phyloP scores from a whole-genome alignment of 2,329 filamentous ascomycete species.

The Corniculantispora saksenae region DNA sequence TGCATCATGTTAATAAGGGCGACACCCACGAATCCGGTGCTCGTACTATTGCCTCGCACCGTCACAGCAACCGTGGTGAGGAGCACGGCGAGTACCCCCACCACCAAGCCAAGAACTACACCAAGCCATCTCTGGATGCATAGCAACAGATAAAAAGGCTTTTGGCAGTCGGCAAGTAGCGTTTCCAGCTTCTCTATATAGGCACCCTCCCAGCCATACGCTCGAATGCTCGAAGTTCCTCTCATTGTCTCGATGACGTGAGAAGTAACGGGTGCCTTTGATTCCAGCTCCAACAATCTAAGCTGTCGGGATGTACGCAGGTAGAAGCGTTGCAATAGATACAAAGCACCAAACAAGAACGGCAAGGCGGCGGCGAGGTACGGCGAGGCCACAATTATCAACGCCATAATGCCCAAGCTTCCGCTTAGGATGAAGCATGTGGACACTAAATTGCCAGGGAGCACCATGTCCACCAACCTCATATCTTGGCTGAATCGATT shows the following conservation, averaged over 20 bases:
- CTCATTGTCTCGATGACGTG: conserved; percentile 44
- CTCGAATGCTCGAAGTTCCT: conserved; percentile 48
- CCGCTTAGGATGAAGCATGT: conserved; percentile 3
- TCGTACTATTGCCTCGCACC: conserved; percentile 12
- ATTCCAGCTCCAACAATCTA: conserved; percentile 29
- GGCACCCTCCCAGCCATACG: conserved; percentile 51
- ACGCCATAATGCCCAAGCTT: conserved; percentile 6
- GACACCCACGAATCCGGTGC: conserved; percentile 21
- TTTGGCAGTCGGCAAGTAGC: conserved; percentile 7
- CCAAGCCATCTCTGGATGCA: conserved; percentile 36
- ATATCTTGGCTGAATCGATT: conserved; percentile 23
- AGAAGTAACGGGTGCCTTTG: conserved; percentile 34
- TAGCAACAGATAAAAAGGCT: conserved; percentile 13
- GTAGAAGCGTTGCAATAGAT: conserved; percentile 18
- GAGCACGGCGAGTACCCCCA: conserved; percentile 49
- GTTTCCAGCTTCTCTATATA: conserved; percentile 49
- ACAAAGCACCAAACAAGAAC: neutral
- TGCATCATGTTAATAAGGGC: conserved; percentile 27
- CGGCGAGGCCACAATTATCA: conserved; percentile 15
- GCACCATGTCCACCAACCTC: conserved; percentile 19
- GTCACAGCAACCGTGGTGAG: conserved; percentile 44
- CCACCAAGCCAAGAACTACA: conserved; percentile 52
- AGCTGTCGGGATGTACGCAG: conserved; percentile 20
- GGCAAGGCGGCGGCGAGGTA: conserved; percentile 17
- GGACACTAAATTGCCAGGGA: conserved; percentile 10